These are phyloP conservation scores for Mycena epipterygia DNA, from an alignment of 768 basidiomycete genomes.

Conservation along the genomic window DNA sequence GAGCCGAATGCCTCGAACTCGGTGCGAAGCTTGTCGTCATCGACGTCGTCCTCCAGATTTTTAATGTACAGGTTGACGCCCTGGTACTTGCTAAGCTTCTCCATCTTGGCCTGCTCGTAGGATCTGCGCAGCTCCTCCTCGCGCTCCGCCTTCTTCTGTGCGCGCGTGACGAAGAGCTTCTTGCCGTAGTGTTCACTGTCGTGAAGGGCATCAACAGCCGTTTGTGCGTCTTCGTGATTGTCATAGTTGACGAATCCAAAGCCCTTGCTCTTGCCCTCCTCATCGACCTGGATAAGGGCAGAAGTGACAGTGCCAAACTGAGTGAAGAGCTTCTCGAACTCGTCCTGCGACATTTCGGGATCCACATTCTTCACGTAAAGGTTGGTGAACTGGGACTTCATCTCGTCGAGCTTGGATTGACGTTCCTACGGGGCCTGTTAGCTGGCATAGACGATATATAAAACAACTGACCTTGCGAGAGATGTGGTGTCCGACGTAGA, in stretches of 20 bases:
- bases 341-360: conserved; percentile 83
- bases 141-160: conserved; percentile 98
- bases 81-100: conserved; percentile 98
- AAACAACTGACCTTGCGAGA: conserved; percentile 83
- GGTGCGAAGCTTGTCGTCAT: conserved; percentile 95
- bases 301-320: conserved; percentile 90
- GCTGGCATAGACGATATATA: background rate
- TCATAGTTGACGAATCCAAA: conserved; percentile 99
- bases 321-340: conserved; percentile 87
- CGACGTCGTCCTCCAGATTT: conserved; percentile 98
- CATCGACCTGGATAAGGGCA: conserved; percentile 86
- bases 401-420: conserved; percentile 98
- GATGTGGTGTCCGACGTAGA: conserved; percentile 97
- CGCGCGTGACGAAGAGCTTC: conserved; percentile 95
- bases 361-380: conserved; percentile 99
- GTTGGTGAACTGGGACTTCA: conserved; percentile 98
- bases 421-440: conserved; percentile 72
- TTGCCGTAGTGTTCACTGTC: conserved; percentile 87
- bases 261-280: conserved; percentile 93
- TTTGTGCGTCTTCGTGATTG: conserved; percentile 90
- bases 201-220: conserved; percentile 90
- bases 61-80: conserved; percentile 99
- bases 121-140: conserved; percentile 95
- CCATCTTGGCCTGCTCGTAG: conserved; percentile 96
- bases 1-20: conserved; percentile 98